Conservation (phyloP, 352 stramenopile species). For the Stephanocyclus meneghinianus region DNA sequence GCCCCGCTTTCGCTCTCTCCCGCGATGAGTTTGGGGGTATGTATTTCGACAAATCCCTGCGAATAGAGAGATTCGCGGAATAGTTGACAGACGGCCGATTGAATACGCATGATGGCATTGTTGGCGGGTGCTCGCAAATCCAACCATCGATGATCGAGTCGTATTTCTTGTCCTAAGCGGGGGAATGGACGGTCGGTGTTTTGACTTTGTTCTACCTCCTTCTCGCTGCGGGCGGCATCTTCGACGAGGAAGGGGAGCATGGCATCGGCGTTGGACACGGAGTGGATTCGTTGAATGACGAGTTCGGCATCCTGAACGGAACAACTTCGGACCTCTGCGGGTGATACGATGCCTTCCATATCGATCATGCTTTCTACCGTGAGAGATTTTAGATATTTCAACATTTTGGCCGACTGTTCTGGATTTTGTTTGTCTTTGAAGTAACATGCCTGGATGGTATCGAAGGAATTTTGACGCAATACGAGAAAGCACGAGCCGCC, state of each 20-base stretch:
- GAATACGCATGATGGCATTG: slow-evolving; percentile 97
- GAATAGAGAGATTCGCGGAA: slow-evolving; percentile 96
- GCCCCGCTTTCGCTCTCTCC: slow-evolving; percentile 95
- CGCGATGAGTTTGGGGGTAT: slow-evolving; percentile 97
- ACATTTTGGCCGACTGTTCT: slow-evolving; percentile 91
- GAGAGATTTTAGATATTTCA: slow-evolving; percentile 93
- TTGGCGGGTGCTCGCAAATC: slow-evolving; percentile 98
- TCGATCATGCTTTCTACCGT: slow-evolving; percentile 96
- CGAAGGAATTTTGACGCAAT: slow-evolving; percentile 90
- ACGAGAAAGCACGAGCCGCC: slow-evolving; percentile 91
- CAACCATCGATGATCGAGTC: slow-evolving; percentile 95
- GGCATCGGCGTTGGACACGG: slow-evolving; percentile 91
- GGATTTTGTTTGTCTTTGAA: slow-evolving; percentile 87
- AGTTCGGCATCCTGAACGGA: slow-evolving; percentile 94
- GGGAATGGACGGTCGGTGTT: slow-evolving; percentile 78
- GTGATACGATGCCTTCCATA: slow-evolving; percentile 87
- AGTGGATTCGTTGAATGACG: slow-evolving; percentile 90
- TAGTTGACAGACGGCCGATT: slow-evolving; percentile 92
- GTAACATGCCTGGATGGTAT: slow-evolving; percentile 92
- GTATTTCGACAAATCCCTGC: slow-evolving; percentile 97
- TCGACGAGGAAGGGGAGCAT: slow-evolving; percentile 93
- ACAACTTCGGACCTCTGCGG: slow-evolving; percentile 90
- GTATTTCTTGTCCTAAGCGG: slow-evolving; percentile 80
- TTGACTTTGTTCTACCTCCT: slow-evolving; percentile 81
- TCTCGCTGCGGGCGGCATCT: slow-evolving; percentile 90